Percentiles rank a stretch among this genome's conserved stretches.
Evolutionary conservation across 2,329 filamentous ascomycete genomes (phyloP).

Genomic region (Epicoccum nigrum): DNA sequence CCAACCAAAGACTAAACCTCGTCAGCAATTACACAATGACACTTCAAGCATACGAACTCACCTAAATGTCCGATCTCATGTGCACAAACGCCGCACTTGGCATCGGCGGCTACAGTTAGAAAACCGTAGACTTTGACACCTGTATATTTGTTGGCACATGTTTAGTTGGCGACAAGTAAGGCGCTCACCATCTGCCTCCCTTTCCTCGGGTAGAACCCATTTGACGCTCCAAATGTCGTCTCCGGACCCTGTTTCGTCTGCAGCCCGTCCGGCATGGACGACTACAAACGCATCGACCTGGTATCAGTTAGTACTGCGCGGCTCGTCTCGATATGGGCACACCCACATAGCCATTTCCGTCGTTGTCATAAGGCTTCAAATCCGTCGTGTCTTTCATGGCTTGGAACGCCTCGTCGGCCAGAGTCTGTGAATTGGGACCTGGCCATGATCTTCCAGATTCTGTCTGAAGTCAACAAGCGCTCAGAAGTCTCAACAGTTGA

Average conservation of each 20-base stretch:
- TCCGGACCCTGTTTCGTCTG: conserved; percentile 20
- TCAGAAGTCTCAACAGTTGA: neutral
- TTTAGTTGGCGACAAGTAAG: neutral
- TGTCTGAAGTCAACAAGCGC: neutral
- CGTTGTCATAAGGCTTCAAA: conserved; percentile 30
- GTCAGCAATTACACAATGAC: neutral
- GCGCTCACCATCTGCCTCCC: conserved; percentile 17
- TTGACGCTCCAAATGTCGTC: conserved; percentile 36
- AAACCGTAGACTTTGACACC: conserved; percentile 31
- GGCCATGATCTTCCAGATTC: conserved; percentile 17
- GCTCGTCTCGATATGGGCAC: conserved; percentile 3
- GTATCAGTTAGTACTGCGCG: neutral
- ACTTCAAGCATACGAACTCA: neutral
- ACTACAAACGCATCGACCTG: conserved; percentile 36
- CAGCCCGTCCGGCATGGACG: conserved; percentile 30
- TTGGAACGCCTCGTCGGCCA: conserved; percentile 28
- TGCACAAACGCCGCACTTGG: conserved; percentile 29
- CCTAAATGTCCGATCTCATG: conserved; percentile 33
- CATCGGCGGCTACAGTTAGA: conserved; percentile 31
- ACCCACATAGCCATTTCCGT: conserved; percentile 28
- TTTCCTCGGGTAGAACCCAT: conserved; percentile 26
- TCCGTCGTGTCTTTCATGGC: conserved; percentile 14
- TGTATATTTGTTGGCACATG: neutral
- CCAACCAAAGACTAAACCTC: conserved; percentile 30
- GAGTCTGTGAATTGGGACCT: conserved; percentile 27